Percentiles rank a stretch among this genome's conserved stretches.
These are phyloP conservation scores for Lachancea sp. DNA, from an alignment of 805 yeast genomes.

Conservation along the genomic window DNA sequence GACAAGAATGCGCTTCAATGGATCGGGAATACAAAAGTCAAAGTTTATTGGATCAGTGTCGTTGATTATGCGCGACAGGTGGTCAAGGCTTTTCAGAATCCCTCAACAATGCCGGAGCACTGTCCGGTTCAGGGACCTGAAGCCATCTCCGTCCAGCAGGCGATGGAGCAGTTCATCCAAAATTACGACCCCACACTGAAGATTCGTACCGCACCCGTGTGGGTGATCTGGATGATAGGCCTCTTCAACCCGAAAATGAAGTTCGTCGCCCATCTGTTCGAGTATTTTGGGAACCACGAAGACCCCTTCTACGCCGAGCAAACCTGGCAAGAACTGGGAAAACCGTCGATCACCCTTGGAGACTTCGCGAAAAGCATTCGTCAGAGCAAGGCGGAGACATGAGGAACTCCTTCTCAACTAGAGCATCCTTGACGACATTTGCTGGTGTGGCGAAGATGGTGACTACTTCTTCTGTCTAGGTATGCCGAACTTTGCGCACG, in stretches of 20 bases:
- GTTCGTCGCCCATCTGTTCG: slow-evolving; percentile 6
- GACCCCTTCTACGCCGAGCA: slow-evolving; percentile 5
- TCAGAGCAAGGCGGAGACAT: slow-evolving; percentile 4
- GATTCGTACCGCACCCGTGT: slow-evolving; percentile 4
- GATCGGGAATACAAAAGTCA: background rate
- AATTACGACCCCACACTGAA: slow-evolving; percentile 4
- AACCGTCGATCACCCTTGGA: slow-evolving; percentile 3
- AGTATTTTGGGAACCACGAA: slow-evolving; percentile 6
- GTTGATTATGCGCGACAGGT: slow-evolving; percentile 4
- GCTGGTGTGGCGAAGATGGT: no score
- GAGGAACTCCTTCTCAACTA: no score
- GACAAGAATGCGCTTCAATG: slow-evolving; percentile 5
- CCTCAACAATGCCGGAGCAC: slow-evolving; percentile 5
- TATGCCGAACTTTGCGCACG: no score
- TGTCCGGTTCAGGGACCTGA: slow-evolving; percentile 7
- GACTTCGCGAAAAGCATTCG: slow-evolving; percentile 1
- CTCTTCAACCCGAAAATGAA: slow-evolving; percentile 5
- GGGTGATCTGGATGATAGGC: slow-evolving; percentile 5
- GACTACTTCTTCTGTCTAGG: no score
- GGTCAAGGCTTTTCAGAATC: slow-evolving; percentile 4
- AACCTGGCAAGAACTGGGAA: slow-evolving; percentile 5
- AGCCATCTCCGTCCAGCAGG: slow-evolving; percentile 3
- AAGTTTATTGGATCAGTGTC: slow-evolving; percentile 5
- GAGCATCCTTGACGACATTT: no score
- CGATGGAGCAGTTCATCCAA: slow-evolving; percentile 3